These are phyloP conservation scores for Plasmodium sp. DNA, from an alignment of 169 alveolate genomes.

Conservation along the genomic window DNA sequence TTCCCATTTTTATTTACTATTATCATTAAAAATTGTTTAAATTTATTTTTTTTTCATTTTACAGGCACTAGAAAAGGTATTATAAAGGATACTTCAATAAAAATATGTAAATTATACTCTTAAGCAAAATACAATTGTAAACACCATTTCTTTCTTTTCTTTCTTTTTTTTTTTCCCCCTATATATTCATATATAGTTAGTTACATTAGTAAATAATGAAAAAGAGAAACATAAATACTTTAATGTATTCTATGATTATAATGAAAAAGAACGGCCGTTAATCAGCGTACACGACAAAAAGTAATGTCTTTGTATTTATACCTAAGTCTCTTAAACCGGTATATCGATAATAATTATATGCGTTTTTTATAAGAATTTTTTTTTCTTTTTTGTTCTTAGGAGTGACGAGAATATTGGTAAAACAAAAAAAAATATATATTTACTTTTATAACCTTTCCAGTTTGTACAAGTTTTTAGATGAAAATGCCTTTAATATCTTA, in stretches of 20 bases:
- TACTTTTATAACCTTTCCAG: neutral
- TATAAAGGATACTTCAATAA: neutral
- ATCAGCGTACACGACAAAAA: conserved; percentile 10
- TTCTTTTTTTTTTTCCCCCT: neutral
- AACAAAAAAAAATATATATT: neutral
- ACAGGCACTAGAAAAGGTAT: conserved; percentile 71
- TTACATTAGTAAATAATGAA: conserved; percentile 52
- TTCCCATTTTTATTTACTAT: neutral
- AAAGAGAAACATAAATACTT: conserved; percentile 65
- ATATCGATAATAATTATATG: neutral
- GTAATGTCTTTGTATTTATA: conserved; percentile 16
- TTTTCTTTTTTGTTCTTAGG: conserved; percentile 36
- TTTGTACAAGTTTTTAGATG: neutral
- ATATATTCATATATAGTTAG: conserved; percentile 34
- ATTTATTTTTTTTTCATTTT: conserved; percentile 18
- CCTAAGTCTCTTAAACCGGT: neutral
- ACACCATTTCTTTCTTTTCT: neutral
- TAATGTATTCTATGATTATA: conserved; percentile 13
- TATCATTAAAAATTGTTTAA: conserved; percentile 8
- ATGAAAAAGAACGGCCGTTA: conserved; percentile 9
- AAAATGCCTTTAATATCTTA: neutral
- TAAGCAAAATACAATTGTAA: neutral
- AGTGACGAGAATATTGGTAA: conserved; percentile 34
- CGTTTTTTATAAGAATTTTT: conserved; percentile 6
- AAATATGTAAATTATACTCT: neutral